A percentile compares a stretch with the other conserved stretches of the same genome.
Conservation (phyloP, 2,329 filamentous ascomycete species). For the Penicillium freii region DNA sequence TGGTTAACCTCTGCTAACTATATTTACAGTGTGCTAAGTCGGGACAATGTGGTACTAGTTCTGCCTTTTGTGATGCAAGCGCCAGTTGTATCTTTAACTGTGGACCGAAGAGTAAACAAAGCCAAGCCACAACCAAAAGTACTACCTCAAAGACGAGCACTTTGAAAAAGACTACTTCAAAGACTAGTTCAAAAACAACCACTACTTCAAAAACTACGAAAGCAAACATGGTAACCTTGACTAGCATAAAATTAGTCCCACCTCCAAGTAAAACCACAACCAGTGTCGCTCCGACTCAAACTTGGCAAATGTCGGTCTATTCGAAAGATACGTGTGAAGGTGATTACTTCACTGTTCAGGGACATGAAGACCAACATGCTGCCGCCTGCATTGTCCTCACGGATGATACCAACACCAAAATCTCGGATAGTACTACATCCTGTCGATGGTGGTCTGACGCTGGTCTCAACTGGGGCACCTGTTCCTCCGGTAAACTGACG, state of each 20-base stretch:
- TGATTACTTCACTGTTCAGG: constrained; percentile 1
- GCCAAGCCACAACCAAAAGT: background rate
- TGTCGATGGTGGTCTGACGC: constrained; percentile 5
- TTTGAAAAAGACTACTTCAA: background rate
- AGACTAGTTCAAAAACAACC: background rate
- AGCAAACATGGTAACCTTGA: background rate
- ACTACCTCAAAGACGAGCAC: no score
- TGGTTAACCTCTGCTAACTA: background rate
- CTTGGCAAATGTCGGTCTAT: background rate
- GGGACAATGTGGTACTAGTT: background rate
- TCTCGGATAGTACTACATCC: background rate
- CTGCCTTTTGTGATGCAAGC: background rate
- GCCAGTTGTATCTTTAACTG: constrained; percentile 2
- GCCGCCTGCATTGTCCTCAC: background rate
- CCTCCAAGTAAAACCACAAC: background rate
- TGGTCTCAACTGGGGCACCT: constrained; percentile 1
- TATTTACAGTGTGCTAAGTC: background rate
- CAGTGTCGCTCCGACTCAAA: background rate
- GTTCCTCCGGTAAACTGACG: background rate
- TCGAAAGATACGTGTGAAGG: background rate
- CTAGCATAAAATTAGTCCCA: background rate
- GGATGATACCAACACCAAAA: background rate
- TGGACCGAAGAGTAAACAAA: background rate
- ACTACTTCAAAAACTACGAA: background rate
- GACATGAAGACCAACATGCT: background rate